Conservation (phyloP, 768 basidiomycete genomes). For the Chalciporus piperatus region DNA sequence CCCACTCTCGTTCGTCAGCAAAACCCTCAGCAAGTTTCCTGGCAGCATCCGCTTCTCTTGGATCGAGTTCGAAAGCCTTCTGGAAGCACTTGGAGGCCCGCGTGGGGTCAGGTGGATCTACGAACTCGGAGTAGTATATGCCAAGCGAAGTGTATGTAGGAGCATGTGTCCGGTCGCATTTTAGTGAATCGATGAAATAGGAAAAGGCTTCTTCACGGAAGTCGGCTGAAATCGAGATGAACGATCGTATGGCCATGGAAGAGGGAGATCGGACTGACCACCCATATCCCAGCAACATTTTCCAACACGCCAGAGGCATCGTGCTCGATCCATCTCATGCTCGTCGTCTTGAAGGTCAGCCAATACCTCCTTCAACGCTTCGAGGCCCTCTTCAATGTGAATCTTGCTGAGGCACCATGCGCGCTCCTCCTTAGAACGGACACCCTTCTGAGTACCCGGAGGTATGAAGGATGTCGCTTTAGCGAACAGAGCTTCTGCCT, state of each 20-base stretch:
- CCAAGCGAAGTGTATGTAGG: conserved; percentile 94
- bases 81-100: conserved; percentile 96
- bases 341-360: conserved; percentile 42
- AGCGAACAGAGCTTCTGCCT: conserved; percentile 62
- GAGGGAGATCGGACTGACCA: conserved; percentile 42
- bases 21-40: conserved; percentile 82
- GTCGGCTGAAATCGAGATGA: conserved; percentile 35
- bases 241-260: neutral
- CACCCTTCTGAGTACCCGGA: conserved; percentile 42
- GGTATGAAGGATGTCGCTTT: conserved; percentile 49
- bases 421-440: conserved; percentile 74
- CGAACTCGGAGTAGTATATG: conserved; percentile 75
- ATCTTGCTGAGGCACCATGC: conserved; percentile 74
- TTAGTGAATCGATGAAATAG: conserved; percentile 76
- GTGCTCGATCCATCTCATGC: conserved; percentile 59
- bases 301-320: conserved; percentile 86
- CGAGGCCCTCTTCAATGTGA: conserved; percentile 49
- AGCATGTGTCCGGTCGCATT: conserved; percentile 71
- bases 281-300: conserved; percentile 68
- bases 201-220: conserved; percentile 68
- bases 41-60: conserved; percentile 84
- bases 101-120: conserved; percentile 71
- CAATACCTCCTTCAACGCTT: conserved; percentile 48
- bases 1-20: conserved; percentile 93
- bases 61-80: conserved; percentile 95